Evolutionary conservation across 495 filamentous ascomycete species (phyloP).

Genomic region (Penicillium silybi): DNA sequence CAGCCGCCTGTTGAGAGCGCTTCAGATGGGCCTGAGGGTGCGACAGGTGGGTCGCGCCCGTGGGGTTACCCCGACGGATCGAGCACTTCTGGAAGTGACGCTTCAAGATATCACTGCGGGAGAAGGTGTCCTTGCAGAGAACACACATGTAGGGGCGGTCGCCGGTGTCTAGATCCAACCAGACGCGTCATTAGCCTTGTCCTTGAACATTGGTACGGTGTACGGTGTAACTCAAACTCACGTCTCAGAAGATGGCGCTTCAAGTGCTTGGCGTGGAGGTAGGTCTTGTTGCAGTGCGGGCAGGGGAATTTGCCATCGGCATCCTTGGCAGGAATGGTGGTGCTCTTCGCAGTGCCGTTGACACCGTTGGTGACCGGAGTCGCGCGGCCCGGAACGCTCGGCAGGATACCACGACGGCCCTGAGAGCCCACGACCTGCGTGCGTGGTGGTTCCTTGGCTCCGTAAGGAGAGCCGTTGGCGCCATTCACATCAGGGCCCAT

Average conservation of each 20-base stretch:
- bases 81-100: slow-evolving; percentile 99
- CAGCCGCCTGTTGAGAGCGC: slow-evolving; percentile 53
- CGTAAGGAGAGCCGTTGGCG: slow-evolving; percentile 41
- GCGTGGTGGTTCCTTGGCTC: slow-evolving; percentile 54
- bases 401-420: slow-evolving; percentile 80
- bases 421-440: slow-evolving; percentile 92
- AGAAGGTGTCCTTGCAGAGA: slow-evolving; percentile 97
- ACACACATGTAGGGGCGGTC: slow-evolving; percentile 96
- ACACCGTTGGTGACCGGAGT: slow-evolving; percentile 60
- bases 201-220: no score
- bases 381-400: slow-evolving; percentile 78
- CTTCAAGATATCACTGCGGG: slow-evolving; percentile 95
- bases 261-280: slow-evolving; percentile 94
- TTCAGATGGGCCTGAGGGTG: slow-evolving; percentile 86
- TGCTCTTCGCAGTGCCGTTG: slow-evolving; percentile 62
- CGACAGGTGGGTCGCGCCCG: slow-evolving; percentile 84
- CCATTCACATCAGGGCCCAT: slow-evolving; percentile 38
- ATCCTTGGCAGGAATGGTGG: slow-evolving; percentile 84
- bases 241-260: slow-evolving; percentile 93
- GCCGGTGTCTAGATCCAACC: slow-evolving; percentile 67
- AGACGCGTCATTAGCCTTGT: slow-evolving; percentile 15
- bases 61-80: slow-evolving; percentile 89
- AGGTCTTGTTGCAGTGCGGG: slow-evolving; percentile 94
- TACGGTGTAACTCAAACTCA: slow-evolving; percentile 64
- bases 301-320: slow-evolving; percentile 96